Evolutionary conservation across 108 stramenopile genomes (phyloP), one percentile per base, ranked within the genome.

Genomic region (Fistulifera pelliculosa): DNA sequence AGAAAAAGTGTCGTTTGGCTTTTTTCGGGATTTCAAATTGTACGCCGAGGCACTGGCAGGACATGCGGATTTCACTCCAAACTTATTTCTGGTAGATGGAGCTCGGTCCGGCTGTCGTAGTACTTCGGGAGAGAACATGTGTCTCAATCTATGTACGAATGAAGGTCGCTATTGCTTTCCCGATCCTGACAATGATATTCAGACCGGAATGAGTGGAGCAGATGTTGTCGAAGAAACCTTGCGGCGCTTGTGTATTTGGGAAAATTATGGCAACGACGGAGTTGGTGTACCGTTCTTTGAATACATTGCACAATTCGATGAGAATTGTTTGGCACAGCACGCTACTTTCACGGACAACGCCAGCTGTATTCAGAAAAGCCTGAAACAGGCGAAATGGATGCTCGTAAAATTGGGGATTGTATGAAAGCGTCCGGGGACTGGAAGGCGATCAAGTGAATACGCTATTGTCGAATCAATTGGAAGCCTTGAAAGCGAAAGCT

Each of bases 61-160:
- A 38, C 56, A 68, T 49, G 83, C 84, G 12, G 80, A 82, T 57
- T 96, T 96, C 61, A 85, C 88, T 10, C 95, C 95, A 12, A 75
- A 83, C 56, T 86, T 83, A 73, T 78, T 77, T 41, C 72, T 92
- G 54, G 85, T 83, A 67, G 80, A 94, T 66, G 93, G 93, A 4
- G 49, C 70, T 17, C 26, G 38, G 6, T 21, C 28, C 21, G 41
- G 39, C 17, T 68, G 66, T 66, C 81, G 80, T 58, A 73, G 81
- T 52, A 64, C 77, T 17, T 66, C 77, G 53, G 93, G 93, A n/a
- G 93, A 89, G 27, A 65, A 47, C 8, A 35, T 51, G 22, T 94
- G 86, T 80, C 84, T 83, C 83, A 70, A 77, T 49, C 87, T 96
- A 49, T 97, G 96, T 65, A 97, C 94, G 45, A 95, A 96, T 65